Evolutionary conservation across 768 basidiomycete species (phyloP).

Genomic region (Lactifluus piperatus): DNA sequence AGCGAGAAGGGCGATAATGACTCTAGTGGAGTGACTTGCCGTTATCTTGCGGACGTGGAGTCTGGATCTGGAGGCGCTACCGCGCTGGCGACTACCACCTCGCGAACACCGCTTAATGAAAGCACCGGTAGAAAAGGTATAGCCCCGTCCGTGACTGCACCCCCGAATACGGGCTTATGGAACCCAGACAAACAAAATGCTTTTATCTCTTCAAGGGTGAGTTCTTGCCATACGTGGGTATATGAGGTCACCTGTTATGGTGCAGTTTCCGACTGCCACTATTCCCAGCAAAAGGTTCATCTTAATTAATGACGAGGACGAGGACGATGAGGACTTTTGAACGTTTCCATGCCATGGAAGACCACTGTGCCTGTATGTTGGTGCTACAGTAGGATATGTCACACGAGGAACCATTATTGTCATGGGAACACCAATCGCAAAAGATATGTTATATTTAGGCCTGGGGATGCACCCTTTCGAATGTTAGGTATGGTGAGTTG

Average conservation of each 20-base stretch:
- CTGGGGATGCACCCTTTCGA: not conserved
- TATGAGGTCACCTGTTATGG: not conserved
- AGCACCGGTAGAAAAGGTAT: not conserved
- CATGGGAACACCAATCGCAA: not conserved
- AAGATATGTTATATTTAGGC: not conserved
- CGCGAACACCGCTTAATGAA: not conserved
- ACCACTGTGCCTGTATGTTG: not conserved
- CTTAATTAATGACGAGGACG: constrained; percentile 25
- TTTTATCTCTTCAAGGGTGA: not conserved
- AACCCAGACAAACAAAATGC: not conserved
- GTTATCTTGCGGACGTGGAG: not conserved
- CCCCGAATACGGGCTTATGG: not conserved
- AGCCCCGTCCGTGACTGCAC: not conserved
- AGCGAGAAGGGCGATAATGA: not conserved
- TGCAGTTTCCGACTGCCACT: constrained; percentile 8
- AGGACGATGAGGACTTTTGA: constrained; percentile 19
- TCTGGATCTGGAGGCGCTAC: not conserved
- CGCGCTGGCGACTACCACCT: not conserved
- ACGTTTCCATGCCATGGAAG: not conserved
- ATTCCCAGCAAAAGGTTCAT: constrained; percentile 26
- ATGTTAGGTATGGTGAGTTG: not conserved
- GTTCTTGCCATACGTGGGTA: constrained; percentile 1
- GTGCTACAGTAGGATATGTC: not conserved
- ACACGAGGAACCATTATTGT: not conserved
- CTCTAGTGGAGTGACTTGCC: not conserved